Evolutionary conservation across 225 moss, liverwort and hornwort genomes (phyloP).

Genomic region (Bryoerythrophyllum caledonicum): DNA sequence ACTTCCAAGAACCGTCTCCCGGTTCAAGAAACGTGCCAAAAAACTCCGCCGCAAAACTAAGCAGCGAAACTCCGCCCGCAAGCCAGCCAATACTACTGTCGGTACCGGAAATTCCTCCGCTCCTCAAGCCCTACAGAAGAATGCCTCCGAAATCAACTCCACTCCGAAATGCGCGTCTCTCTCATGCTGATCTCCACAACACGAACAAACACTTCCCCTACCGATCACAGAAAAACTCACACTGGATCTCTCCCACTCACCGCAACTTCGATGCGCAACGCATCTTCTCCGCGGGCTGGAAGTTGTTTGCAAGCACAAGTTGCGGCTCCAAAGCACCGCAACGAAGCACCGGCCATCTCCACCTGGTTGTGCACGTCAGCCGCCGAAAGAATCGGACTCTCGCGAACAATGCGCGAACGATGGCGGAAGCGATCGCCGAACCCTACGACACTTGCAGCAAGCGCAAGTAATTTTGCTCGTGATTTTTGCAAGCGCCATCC

Average conservation of each 20-base stretch:
- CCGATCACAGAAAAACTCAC: not conserved
- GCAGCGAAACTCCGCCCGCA: not conserved
- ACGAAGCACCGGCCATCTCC: not conserved
- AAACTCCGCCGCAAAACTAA: not conserved
- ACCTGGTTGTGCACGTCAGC: not conserved
- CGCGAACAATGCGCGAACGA: not conserved
- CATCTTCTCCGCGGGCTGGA: too few relatives aligned
- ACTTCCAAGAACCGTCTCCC: not conserved
- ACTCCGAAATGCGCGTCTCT: constrained; percentile 8
- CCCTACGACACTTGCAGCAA: not conserved
- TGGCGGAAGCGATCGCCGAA: not conserved
- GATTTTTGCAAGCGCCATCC: not conserved
- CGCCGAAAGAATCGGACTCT: constrained; percentile 12
- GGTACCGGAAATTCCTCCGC: not conserved
- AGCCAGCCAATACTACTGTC: constrained; percentile 2
- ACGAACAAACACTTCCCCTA: not conserved
- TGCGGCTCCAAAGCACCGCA: not conserved
- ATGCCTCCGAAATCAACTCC: not conserved
- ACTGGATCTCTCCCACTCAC: not conserved
- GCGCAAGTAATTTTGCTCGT: too few relatives aligned
- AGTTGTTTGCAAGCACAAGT: not conserved
- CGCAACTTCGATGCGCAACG: too few relatives aligned
- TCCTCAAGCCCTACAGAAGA: not conserved
- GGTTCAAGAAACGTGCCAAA: not conserved
- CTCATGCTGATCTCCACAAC: constrained; percentile 8